A percentile compares a stretch with the other conserved stretches of the same genome.
These are phyloP conservation scores for Aspergillus bertholletiae DNA, from an alignment of 495 filamentous ascomycete genomes.

Conservation along the genomic window DNA sequence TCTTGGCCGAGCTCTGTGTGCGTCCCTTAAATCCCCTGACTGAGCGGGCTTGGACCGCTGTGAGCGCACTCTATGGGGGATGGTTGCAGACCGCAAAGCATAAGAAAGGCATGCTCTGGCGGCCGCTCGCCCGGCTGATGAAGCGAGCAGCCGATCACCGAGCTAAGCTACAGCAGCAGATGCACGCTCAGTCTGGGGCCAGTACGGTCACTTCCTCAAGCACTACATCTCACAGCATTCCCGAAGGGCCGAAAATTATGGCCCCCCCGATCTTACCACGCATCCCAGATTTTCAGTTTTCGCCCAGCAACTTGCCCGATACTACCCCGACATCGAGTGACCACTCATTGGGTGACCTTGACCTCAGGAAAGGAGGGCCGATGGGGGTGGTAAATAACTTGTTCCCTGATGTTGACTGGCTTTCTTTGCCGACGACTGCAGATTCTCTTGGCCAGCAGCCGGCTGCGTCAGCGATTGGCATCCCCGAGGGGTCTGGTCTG, in stretches of 20 bases:
- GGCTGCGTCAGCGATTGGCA: neutral
- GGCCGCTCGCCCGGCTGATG: conserved; percentile 68
- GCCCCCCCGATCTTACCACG: conserved; percentile 8
- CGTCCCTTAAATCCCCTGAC: conserved; percentile 65
- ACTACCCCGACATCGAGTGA: neutral
- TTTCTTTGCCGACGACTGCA: conserved; percentile 9
- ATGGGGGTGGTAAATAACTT: conserved; percentile 25
- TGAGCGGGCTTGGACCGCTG: conserved; percentile 76
- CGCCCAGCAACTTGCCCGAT: conserved; percentile 1
- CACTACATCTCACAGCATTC: conserved; percentile 11
- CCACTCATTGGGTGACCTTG: conserved; percentile 18
- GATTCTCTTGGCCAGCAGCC: neutral
- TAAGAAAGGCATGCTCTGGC: conserved; percentile 66
- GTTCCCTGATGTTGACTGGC: conserved; percentile 29
- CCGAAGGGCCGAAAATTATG: conserved; percentile 2
- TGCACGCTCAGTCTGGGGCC: conserved; percentile 20
- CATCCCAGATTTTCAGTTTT: conserved; percentile 4
- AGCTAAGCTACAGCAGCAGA: conserved; percentile 29
- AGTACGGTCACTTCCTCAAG: conserved; percentile 4
- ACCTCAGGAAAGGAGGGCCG: conserved; percentile 30
- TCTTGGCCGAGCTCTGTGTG: conserved; percentile 70
- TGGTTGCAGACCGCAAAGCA: conserved; percentile 50
- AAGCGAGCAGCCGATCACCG: conserved; percentile 52
- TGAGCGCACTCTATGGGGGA: conserved; percentile 57
- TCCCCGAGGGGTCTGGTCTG: conserved; percentile 7